Base-by-base conservation (phyloP, 2,329 filamentous ascomycete species). In the Hypomyces perniciosus region DNA sequence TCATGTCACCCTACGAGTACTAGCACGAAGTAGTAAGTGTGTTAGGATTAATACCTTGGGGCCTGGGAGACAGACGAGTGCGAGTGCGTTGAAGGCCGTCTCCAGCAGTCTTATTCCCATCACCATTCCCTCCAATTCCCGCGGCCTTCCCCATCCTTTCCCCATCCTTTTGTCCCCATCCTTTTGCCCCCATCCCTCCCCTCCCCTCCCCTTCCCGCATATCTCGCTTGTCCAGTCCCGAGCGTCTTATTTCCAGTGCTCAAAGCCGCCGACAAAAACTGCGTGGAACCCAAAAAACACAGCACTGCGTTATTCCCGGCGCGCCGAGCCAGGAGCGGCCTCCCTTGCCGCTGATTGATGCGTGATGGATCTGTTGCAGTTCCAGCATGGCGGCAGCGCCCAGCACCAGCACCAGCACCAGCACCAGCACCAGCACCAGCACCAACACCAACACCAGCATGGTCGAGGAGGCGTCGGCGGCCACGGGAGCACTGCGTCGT, bases 361-460 rank as follows among this genome's bases (percentile, higher is more conserved):
- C 10, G 9, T 38, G 33, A 44, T 64, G 62, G 62, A 64, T 55
- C 51, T 64, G 46, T 57, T 58, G 46, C 60, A 62, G 50, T 59
- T 61, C 56, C 56, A 57, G 46, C 60, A 58, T 27, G 40, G 44
- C 51, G 45, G 45, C 47, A 40, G 46, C 46, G 44, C 43, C 46
- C 50, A 47, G 12, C 43, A 35, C 20, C 20, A 20, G 20, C 20
- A 20, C 20, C 20, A 20, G 20, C 20, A 20, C 20, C 20, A 20
- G 20, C 20, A 20, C 20, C 20, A 20, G 20, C 20, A 20, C 46
- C 50, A 47, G 12, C 43, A 35, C 20, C 20, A 20, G 20, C 20
- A 20, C 20, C 20, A 20, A 3, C 20, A 20, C 20, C 20, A 20
- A 3, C 20, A 20, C 20, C 20, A 20, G 20, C 20, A 20, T 20